These are phyloP conservation scores for Beauveria medogensis DNA, from an alignment of 2,329 filamentous ascomycete species.

Conservation along the genomic window DNA sequence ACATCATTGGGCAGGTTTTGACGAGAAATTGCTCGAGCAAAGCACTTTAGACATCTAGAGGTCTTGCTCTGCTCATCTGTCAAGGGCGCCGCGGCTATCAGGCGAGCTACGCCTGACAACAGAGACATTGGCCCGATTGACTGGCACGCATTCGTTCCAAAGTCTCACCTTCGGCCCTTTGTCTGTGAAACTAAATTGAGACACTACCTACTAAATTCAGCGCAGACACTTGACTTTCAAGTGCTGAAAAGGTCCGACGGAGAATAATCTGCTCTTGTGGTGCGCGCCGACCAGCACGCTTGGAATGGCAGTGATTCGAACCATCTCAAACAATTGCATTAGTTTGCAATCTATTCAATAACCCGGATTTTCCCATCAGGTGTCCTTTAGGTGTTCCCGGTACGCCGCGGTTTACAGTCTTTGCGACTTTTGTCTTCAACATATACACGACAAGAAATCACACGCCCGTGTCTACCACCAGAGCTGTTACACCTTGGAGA, in stretches of 20 bases:
- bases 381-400: background rate
- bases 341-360: background rate
- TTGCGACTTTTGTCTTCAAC: background rate
- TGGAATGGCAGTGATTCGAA: slow-evolving; percentile 4
- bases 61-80: background rate
- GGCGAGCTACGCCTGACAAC: background rate
- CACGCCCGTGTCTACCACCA: background rate
- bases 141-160: slow-evolving; percentile 5
- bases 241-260: slow-evolving; percentile 5
- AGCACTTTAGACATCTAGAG: background rate
- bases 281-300: slow-evolving; percentile 3
- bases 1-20: background rate
- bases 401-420: background rate
- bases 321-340: background rate
- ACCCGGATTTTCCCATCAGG: background rate
- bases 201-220: background rate
- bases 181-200: slow-evolving; percentile 6
- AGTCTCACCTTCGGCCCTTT: slow-evolving; percentile 8
- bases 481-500: background rate
- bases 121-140: slow-evolving; percentile 10
- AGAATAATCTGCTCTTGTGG: background rate
- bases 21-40: background rate
- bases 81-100: background rate
- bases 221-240: slow-evolving; percentile 2
- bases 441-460: background rate